These are phyloP conservation scores for Globisporangium paroecandrum DNA, from an alignment of 352 stramenopile genomes.

Conservation along the genomic window DNA sequence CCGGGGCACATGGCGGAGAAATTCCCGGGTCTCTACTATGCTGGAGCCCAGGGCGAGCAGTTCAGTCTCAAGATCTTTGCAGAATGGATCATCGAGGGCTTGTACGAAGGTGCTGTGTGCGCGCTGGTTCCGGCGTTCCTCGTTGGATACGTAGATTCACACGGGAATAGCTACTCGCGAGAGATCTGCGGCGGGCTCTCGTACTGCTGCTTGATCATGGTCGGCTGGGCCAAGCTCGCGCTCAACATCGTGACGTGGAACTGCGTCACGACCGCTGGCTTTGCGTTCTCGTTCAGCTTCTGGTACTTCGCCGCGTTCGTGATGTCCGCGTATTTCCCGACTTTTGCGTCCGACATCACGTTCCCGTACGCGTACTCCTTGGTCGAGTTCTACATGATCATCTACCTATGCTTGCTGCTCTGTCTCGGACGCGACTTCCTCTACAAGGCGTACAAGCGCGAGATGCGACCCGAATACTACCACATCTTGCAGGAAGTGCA, in stretches of 20 bases:
- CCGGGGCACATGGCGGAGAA: constrained; percentile 58
- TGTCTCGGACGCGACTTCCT: constrained; percentile 78
- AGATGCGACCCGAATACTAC: constrained; percentile 84
- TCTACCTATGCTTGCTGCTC: constrained; percentile 68
- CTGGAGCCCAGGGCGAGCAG: constrained; percentile 71
- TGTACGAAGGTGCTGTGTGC: constrained; percentile 77
- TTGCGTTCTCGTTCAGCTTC: constrained; percentile 64
- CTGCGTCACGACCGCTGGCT: constrained; percentile 45
- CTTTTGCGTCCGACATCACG: constrained; percentile 55
- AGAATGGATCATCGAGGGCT: constrained; percentile 74
- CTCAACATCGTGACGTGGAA: constrained; percentile 87
- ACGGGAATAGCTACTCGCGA: constrained; percentile 56
- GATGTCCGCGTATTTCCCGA: constrained; percentile 56
- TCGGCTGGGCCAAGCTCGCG: constrained; percentile 75
- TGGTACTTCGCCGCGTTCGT: constrained; percentile 70
- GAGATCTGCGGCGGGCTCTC: constrained; percentile 68
- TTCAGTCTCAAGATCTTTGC: constrained; percentile 80
- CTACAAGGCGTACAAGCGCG: constrained; percentile 83
- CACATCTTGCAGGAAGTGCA: constrained; percentile 84
- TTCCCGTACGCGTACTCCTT: constrained; percentile 79
- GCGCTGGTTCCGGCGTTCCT: constrained; percentile 64
- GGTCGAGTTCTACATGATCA: constrained; percentile 72
- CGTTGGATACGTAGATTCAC: constrained; percentile 55
- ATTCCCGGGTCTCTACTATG: constrained; percentile 82
- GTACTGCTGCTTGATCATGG: constrained; percentile 79